These are phyloP conservation scores for Abortiporus biennis DNA, from an alignment of 1,284 basidiomycete species.

Conservation along the genomic window DNA sequence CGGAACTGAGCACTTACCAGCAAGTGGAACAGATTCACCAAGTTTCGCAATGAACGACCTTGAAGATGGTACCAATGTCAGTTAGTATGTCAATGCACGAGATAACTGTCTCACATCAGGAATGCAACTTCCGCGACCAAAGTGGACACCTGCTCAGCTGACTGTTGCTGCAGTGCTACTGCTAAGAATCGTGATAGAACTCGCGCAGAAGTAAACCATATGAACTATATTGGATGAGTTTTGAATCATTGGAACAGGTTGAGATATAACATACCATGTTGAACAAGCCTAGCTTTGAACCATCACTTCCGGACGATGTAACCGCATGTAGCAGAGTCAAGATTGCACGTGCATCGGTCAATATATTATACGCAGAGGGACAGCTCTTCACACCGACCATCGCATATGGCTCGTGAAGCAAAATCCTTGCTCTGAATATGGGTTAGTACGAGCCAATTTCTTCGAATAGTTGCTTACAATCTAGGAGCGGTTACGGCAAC, in stretches of 20 bases:
- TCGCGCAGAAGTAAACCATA: slow-evolving; percentile 57
- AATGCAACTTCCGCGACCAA: slow-evolving; percentile 54
- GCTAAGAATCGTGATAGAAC: slow-evolving; percentile 55
- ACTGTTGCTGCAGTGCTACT: slow-evolving; percentile 45
- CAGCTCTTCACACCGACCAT: slow-evolving; percentile 48
- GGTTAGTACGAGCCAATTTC: background rate
- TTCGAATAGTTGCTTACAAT: slow-evolving; percentile 44
- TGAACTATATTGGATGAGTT: slow-evolving; percentile 35
- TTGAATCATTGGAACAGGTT: slow-evolving; percentile 7
- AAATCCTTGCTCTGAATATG: slow-evolving; percentile 41
- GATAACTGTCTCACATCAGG: slow-evolving; percentile 40
- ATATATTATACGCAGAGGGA: slow-evolving; percentile 56
- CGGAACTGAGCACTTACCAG: slow-evolving; percentile 27
- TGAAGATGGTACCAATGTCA: slow-evolving; percentile 6
- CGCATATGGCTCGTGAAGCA: slow-evolving; percentile 66
- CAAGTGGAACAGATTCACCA: slow-evolving; percentile 54
- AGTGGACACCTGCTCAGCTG: slow-evolving; percentile 44
- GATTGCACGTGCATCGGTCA: slow-evolving; percentile 54
- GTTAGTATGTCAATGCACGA: slow-evolving; percentile 5
- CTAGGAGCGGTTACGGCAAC: slow-evolving; percentile 54
- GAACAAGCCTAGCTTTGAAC: slow-evolving; percentile 54
- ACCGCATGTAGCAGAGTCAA: slow-evolving; percentile 57
- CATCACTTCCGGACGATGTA: slow-evolving; percentile 60
- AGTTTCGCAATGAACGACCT: slow-evolving; percentile 53
- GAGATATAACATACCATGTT: slow-evolving; percentile 34